Conservation (phyloP, 2,329 filamentous ascomycete genomes). For the Ustilaginoidea virens region DNA sequence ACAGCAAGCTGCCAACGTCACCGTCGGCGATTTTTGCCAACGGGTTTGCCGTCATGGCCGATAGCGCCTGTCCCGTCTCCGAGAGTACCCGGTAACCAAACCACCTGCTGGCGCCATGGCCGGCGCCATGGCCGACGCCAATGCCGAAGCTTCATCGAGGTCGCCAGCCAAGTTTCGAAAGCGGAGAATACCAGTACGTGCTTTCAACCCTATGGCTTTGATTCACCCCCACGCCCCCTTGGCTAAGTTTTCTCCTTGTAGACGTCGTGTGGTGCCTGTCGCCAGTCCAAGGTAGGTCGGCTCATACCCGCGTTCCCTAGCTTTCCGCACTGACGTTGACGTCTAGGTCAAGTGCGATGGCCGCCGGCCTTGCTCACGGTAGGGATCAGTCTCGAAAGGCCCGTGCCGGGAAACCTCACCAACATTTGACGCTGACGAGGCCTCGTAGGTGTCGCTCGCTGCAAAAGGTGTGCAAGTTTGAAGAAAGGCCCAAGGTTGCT, state of each 20-base stretch:
- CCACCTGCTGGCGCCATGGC: no score
- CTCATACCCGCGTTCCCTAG: no score
- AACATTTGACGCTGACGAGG: no score
- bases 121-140: slow-evolving; percentile 1
- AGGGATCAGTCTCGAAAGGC: not conserved
- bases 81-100: no score
- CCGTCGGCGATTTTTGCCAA: no score
- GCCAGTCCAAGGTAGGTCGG: slow-evolving; percentile 11
- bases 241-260: no score
- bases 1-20: no score
- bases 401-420: no score
- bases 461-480: slow-evolving; percentile 10
- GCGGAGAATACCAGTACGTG: slow-evolving; percentile 9
- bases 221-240: no score
- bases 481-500: slow-evolving; percentile 10
- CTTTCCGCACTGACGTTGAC: not conserved
- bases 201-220: no score
- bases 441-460: slow-evolving; percentile 11
- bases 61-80: no score
- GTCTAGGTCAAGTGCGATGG: slow-evolving; percentile 13
- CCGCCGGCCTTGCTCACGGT: slow-evolving; percentile 12
- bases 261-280: slow-evolving; percentile 13
- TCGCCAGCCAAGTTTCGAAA: slow-evolving; percentile 6
- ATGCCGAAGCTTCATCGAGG: slow-evolving; percentile 1
- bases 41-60: no score